Conservation (phyloP, 2,329 filamentous ascomycete species). For the Calonectria pseudoturangicola region DNA sequence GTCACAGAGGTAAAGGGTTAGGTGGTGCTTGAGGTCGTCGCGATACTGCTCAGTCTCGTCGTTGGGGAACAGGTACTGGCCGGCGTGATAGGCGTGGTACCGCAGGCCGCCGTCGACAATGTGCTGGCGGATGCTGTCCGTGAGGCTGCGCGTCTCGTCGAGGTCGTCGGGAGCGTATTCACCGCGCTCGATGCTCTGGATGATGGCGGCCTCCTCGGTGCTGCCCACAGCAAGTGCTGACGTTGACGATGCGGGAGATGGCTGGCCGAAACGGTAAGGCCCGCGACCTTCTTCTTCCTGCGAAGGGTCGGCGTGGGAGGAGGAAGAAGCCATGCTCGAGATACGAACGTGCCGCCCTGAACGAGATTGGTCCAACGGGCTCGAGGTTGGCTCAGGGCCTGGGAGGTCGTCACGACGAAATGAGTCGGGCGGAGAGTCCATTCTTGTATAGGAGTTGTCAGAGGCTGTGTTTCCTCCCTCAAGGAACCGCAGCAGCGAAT, state of each 20-base stretch:
- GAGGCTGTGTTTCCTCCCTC: not conserved
- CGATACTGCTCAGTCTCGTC: constrained; percentile 65
- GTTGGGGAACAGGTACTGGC: constrained; percentile 66
- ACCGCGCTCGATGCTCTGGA: constrained; percentile 59
- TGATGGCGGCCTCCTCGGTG: constrained; percentile 55
- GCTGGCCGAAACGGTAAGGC: constrained; percentile 46
- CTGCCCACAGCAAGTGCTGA: constrained; percentile 58
- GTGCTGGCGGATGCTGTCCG: constrained; percentile 65
- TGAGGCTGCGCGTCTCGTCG: constrained; percentile 64
- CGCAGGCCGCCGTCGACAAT: constrained; percentile 64
- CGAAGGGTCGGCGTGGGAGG: constrained; percentile 15
- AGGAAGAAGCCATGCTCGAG: constrained; percentile 32
- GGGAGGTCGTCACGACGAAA: constrained; percentile 35
- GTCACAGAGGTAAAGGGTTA: constrained; percentile 63
- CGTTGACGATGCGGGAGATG: constrained; percentile 54
- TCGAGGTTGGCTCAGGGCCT: constrained; percentile 25
- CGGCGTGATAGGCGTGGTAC: constrained; percentile 65
- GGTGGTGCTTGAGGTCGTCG: constrained; percentile 64
- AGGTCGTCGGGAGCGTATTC: constrained; percentile 52
- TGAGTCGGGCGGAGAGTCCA: constrained; percentile 54
- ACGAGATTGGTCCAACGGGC: not conserved
- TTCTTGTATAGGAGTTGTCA: constrained; percentile 24
- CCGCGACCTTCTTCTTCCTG: constrained; percentile 2
- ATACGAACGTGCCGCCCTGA: constrained; percentile 27
- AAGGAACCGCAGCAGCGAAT: constrained; percentile 6